phyloP scores from a whole-genome alignment of 139 green algal species.

The Coccomyxa sp. region DNA sequence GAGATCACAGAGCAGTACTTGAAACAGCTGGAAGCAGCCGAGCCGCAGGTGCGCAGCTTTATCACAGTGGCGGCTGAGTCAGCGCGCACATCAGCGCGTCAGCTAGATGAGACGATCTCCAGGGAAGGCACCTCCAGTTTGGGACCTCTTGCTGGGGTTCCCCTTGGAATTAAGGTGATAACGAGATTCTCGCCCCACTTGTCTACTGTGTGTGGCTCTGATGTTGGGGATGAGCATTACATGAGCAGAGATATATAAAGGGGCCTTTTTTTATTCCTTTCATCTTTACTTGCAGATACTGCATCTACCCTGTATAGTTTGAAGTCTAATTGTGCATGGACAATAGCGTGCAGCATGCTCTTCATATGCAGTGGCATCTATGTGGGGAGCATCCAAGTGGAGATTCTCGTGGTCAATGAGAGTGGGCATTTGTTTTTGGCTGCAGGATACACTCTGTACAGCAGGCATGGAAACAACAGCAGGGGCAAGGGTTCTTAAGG shows the following conservation, averaged over 20 bases:
- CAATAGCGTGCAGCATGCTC: not conserved
- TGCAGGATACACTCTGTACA: conserved; percentile 96
- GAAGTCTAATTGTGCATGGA: not conserved
- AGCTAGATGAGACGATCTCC: conserved; percentile 28
- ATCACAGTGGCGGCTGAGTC: conserved; percentile 29
- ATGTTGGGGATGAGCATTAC: not conserved
- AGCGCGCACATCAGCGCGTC: conserved; percentile 24
- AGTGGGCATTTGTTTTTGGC: not conserved
- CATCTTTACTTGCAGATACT: not conserved
- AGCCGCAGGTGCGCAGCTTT: conserved; percentile 42
- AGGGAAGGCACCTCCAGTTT: conserved; percentile 17
- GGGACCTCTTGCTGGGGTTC: conserved; percentile 69
- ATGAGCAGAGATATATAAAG: not conserved
- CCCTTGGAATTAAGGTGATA: conserved; percentile 80
- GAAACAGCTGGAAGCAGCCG: conserved; percentile 16
- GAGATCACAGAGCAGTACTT: conserved; percentile 52
- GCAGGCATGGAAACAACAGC: conserved; percentile 79
- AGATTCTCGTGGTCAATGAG: not conserved
- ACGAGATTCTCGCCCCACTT: too few species aligned
- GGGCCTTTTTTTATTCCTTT: too few species aligned
- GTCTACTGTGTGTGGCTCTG: not conserved
- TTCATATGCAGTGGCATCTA: not conserved
- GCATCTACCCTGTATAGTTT: not conserved
- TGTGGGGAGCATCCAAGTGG: not conserved
- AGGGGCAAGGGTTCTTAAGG: conserved; percentile 68